Evolutionary conservation across 192 early-diverging fungal genomes (phyloP).

Genomic region (Coemansia sp.): DNA sequence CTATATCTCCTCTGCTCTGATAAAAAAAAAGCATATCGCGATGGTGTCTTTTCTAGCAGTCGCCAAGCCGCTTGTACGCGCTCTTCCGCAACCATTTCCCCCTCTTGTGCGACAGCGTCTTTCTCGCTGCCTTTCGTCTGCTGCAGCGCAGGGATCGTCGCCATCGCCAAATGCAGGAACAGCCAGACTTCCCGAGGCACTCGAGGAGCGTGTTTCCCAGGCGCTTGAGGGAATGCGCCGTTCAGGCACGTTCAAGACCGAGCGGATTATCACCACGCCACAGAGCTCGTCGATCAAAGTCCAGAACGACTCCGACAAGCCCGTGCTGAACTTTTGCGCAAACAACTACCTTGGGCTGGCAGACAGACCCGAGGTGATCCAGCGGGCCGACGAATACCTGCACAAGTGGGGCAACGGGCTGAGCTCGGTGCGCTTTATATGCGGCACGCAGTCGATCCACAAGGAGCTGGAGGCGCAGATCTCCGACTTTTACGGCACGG

Average conservation of each 20-base stretch:
- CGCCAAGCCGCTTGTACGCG: not conserved
- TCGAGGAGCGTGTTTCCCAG: conserved; percentile 47
- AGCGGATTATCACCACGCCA: conserved; percentile 63
- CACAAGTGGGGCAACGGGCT: conserved; percentile 64
- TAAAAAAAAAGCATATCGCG: not conserved
- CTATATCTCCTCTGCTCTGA: not conserved
- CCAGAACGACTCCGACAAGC: conserved; percentile 26
- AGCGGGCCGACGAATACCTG: conserved; percentile 56
- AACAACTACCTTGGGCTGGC: conserved; percentile 74
- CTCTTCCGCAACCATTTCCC: not conserved
- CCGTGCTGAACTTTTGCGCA: conserved; percentile 68
- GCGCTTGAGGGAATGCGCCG: conserved; percentile 59
- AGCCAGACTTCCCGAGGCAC: conserved; percentile 28
- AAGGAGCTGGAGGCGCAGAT: conserved; percentile 64
- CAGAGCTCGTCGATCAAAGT: conserved; percentile 60
- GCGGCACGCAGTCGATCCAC: conserved; percentile 70
- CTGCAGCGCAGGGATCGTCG: not conserved
- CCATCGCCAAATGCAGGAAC: not conserved
- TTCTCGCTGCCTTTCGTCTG: not conserved
- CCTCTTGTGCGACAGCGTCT: not conserved
- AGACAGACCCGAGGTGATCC: conserved; percentile 59
- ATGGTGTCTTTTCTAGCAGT: not conserved
- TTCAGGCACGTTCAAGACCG: conserved; percentile 68
- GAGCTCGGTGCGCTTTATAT: conserved; percentile 71
- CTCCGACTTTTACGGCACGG: conserved; percentile 58